A percentile compares a stretch with the other conserved stretches of the same genome.
Evolutionary conservation across 306 rosid species (phyloP).

Genomic region (Casuarina glauca): DNA sequence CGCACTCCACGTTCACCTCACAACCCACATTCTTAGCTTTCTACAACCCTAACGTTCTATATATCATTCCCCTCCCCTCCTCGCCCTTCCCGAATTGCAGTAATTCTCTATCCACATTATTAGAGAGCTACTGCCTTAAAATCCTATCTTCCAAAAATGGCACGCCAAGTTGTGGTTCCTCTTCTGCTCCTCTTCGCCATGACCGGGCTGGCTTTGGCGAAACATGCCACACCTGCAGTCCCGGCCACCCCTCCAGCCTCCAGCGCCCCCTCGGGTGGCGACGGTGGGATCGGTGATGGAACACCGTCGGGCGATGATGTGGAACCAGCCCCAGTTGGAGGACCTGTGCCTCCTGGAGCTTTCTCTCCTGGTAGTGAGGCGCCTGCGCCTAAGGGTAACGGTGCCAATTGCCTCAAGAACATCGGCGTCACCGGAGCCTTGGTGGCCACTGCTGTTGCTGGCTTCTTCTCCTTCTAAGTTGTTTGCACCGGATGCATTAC

Average conservation of each 20-base stretch:
- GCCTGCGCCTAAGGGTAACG: background rate
- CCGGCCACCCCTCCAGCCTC: background rate
- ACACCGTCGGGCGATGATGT: background rate
- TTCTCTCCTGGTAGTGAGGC: slow-evolving; percentile 16
- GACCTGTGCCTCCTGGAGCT: slow-evolving; percentile 42
- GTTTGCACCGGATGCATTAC: too few species aligned
- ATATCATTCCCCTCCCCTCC: slow-evolving; percentile 12
- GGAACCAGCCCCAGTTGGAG: slow-evolving; percentile 44
- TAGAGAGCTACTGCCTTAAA: slow-evolving; percentile 18
- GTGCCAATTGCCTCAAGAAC: slow-evolving; percentile 25
- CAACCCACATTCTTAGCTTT: background rate
- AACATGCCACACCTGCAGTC: background rate
- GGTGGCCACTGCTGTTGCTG: slow-evolving; percentile 23
- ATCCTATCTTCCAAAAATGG: slow-evolving; percentile 34
- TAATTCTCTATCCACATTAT: slow-evolving; percentile 10
- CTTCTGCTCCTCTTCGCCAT: slow-evolving; percentile 47
- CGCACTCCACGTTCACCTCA: background rate
- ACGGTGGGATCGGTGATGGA: slow-evolving; percentile 36
- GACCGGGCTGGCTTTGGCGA: slow-evolving; percentile 36
- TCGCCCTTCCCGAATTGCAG: slow-evolving; percentile 18
- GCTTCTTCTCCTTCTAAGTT: slow-evolving; percentile 33
- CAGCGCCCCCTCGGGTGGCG: background rate
- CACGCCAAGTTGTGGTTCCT: slow-evolving; percentile 38
- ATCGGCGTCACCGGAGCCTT: slow-evolving; percentile 34
- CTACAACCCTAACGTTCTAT: background rate